Conservation (phyloP, 2,329 filamentous ascomycete species). For the Rhexocercosporidium sp. region DNA sequence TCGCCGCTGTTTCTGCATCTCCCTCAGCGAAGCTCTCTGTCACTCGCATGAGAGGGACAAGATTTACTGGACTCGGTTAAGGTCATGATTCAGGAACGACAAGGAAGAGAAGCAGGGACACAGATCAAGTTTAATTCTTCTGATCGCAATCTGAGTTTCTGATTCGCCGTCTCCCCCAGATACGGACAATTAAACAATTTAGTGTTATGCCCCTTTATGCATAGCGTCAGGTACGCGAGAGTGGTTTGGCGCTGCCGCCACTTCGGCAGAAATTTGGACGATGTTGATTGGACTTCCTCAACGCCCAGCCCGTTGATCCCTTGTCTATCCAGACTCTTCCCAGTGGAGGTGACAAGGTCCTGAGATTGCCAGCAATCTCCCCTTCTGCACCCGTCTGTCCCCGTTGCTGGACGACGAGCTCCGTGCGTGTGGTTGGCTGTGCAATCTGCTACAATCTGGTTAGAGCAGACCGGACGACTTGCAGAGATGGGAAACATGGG, state of each 20-base stretch:
- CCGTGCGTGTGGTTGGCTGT: constrained; percentile 6
- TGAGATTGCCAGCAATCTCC: constrained; percentile 25
- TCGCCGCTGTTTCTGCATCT: not conserved
- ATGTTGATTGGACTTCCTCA: not conserved
- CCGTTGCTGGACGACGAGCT: constrained; percentile 2
- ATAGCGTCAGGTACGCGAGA: constrained; percentile 9
- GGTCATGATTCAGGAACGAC: not conserved
- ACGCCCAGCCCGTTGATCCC: not conserved
- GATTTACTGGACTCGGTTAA: not conserved
- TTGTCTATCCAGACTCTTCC: not conserved
- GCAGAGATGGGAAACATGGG: constrained; percentile 10
- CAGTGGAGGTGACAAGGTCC: not conserved
- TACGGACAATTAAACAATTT: not conserved
- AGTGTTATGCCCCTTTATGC: not conserved
- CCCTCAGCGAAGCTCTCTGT: too few relatives aligned
- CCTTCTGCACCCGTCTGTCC: not conserved
- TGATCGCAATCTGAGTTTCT: not conserved
- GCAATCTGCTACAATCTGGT: constrained; percentile 1
- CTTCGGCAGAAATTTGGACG: not conserved
- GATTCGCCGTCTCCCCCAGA: not conserved
- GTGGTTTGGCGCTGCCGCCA: not conserved
- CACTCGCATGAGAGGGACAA: too few relatives aligned
- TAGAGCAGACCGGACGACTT: not conserved
- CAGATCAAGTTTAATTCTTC: not conserved
- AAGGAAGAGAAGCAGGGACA: not conserved